Base-by-base conservation (phyloP, 768 basidiomycete species). In the Boletus huronensis region DNA sequence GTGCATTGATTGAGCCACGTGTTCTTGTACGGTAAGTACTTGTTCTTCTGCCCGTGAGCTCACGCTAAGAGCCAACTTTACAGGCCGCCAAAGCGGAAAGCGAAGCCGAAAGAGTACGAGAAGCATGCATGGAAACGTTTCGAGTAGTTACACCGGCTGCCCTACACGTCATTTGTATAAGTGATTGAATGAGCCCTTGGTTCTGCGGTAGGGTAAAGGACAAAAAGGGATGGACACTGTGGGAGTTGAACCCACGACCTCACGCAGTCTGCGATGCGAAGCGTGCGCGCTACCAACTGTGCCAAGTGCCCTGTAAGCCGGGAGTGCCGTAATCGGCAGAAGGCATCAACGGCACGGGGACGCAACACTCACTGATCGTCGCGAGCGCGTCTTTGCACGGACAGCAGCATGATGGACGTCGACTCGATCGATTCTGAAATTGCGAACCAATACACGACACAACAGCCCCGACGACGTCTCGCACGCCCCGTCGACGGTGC, bases 1-100 rank as follows among this genome's bases (percentile, higher is more conserved):
- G 93, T 28, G 91, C 89, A 0, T 77, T 95, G 36, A 74, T 96
- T 46, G 94, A 97, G 66, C 93, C 94, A 17, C 84, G 93, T 17
- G 81, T 82, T n/a, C 87, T 79, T 25, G 83, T 93, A 36, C 53
- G 87, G 91, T 93, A 69, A 56, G 67, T 57, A 13, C 26, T 14
- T 17, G 5, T 11, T 50, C 82, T 79, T 5, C 38, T 29, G 2
- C 6, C 14, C 47, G 29, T 39, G 46, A 45, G 43, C 31, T 9
- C 34, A 31, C n/a, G 19, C 39, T 46, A 8, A 48, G 39, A 16
- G 7, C 14, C n/a, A 21, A 21, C 17, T 41, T 47, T 52, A 4
- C 35, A 72, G 70, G 29, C 63, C 66, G 14, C 60, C 52, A 25
- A 73, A 35, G 44, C 64, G 67, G 34, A 82, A 69, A 64, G 70